Evolutionary conservation across 768 basidiomycete species (phyloP).

Genomic region (Suillus weaverae): DNA sequence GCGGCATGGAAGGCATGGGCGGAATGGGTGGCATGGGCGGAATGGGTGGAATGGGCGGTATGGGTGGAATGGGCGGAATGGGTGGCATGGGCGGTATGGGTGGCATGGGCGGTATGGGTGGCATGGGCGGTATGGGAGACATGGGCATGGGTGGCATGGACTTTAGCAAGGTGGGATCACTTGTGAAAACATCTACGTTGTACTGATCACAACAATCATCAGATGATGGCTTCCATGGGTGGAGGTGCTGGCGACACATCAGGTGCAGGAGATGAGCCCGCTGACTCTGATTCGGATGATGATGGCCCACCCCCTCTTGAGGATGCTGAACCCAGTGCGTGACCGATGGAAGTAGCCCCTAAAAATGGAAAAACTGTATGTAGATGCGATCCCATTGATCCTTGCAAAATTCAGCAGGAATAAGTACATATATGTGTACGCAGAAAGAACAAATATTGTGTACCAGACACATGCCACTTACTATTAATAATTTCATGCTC

Average conservation of each 20-base stretch:
- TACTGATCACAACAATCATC: slow-evolving; percentile 12
- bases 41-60: slow-evolving; percentile 61
- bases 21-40: slow-evolving; percentile 48
- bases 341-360: not conserved
- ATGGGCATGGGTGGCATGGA: slow-evolving; percentile 54
- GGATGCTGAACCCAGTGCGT: slow-evolving; percentile 44
- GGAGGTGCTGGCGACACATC: slow-evolving; percentile 16
- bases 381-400: not conserved
- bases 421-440: not conserved
- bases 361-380: slow-evolving; percentile 1
- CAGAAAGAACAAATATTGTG: not conserved
- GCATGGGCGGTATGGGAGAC: slow-evolving; percentile 46
- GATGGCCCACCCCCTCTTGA: slow-evolving; percentile 84
- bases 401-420: not conserved
- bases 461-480: not conserved
- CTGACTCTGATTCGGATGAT: slow-evolving; percentile 43
- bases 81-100: slow-evolving; percentile 49
- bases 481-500: too few species aligned
- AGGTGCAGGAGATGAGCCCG: slow-evolving; percentile 20
- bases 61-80: slow-evolving; percentile 44
- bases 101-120: slow-evolving; percentile 32
- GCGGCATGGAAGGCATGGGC: slow-evolving; percentile 37
- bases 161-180: slow-evolving; percentile 55
- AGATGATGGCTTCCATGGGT: slow-evolving; percentile 46
- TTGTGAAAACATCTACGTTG: not conserved